A percentile compares a stretch with the other conserved stretches of the same genome.
phyloP scores from a whole-genome alignment of 148 eudicot species.

The Cornus florida region DNA sequence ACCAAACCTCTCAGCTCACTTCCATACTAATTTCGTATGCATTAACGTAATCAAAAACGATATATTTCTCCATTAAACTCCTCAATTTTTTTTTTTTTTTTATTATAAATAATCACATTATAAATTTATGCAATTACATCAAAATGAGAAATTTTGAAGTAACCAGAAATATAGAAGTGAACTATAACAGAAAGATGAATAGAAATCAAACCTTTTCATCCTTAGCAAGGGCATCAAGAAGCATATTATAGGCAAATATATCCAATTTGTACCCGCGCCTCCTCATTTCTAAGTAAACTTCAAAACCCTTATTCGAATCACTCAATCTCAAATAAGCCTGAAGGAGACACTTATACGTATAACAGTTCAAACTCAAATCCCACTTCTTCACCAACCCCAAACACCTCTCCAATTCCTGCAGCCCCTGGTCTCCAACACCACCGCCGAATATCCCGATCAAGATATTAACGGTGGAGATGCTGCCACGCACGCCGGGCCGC shows the following conservation, averaged over 20 bases:
- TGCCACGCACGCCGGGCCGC: conserved; percentile 30
- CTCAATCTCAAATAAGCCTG: conserved; percentile 50
- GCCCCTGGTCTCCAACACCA: neutral
- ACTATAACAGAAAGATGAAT: neutral
- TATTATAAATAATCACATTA: too few species aligned
- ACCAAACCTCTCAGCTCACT: neutral
- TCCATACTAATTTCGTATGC: neutral
- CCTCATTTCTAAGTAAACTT: conserved; percentile 35
- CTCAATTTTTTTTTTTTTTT: too few species aligned
- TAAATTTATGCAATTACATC: too few species aligned
- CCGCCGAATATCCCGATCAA: conserved; percentile 37
- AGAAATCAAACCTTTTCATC: conserved; percentile 27
- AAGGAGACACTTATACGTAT: conserved; percentile 39
- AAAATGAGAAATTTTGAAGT: too few species aligned
- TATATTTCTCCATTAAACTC: too few species aligned
- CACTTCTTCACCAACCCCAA: conserved; percentile 35
- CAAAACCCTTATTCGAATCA: conserved; percentile 26
- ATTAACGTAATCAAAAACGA: too few species aligned
- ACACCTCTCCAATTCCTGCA: conserved; percentile 26
- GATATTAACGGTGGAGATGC: conserved; percentile 42
- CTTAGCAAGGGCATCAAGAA: conserved; percentile 50
- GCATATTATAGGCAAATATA: conserved; percentile 45
- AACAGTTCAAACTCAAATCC: conserved; percentile 43
- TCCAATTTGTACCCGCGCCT: conserved; percentile 38
- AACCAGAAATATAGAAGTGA: neutral